Conservation (phyloP, 768 basidiomycete genomes). For the Amanita jacksonii region DNA sequence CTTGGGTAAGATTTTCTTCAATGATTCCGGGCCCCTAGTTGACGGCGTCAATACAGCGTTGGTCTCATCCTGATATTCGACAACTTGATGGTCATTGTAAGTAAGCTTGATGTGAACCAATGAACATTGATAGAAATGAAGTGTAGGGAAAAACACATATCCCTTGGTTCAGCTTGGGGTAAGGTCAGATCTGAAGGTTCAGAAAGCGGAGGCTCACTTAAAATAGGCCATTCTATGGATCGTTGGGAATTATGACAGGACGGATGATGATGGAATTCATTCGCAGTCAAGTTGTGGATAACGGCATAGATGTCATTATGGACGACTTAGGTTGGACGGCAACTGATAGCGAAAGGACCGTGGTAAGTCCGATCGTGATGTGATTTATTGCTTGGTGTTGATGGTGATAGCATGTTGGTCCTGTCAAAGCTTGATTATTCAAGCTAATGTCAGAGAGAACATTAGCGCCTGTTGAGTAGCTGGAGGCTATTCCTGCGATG, state of each 20-base stretch:
- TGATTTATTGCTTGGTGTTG: too few relatives aligned
- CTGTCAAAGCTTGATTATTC: too few relatives aligned
- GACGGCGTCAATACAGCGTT: slow-evolving; percentile 15
- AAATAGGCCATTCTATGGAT: slow-evolving; percentile 36
- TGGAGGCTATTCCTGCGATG: too few relatives aligned
- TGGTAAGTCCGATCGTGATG: too few relatives aligned
- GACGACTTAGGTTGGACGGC: too few relatives aligned
- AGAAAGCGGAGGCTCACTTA: not conserved
- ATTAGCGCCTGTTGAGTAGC: too few relatives aligned
- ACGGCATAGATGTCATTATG: not conserved
- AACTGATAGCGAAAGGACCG: too few relatives aligned
- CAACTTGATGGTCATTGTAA: slow-evolving; percentile 35
- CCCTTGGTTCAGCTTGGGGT: slow-evolving; percentile 42
- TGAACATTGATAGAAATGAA: not conserved
- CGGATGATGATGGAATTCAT: slow-evolving; percentile 36
- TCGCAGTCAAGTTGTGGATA: not conserved
- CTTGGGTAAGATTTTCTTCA: slow-evolving; percentile 11
- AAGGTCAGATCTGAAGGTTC: not conserved
- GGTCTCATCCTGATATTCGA: slow-evolving; percentile 31
- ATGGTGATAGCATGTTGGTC: too few relatives aligned
- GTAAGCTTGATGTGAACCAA: not conserved
- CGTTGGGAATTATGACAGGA: slow-evolving; percentile 34
- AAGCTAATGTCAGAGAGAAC: too few relatives aligned
- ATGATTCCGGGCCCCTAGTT: not conserved
- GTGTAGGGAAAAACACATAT: slow-evolving; percentile 31